Base-by-base conservation (phyloP, 2,329 filamentous ascomycete species). In the Pezicula radicicola region DNA sequence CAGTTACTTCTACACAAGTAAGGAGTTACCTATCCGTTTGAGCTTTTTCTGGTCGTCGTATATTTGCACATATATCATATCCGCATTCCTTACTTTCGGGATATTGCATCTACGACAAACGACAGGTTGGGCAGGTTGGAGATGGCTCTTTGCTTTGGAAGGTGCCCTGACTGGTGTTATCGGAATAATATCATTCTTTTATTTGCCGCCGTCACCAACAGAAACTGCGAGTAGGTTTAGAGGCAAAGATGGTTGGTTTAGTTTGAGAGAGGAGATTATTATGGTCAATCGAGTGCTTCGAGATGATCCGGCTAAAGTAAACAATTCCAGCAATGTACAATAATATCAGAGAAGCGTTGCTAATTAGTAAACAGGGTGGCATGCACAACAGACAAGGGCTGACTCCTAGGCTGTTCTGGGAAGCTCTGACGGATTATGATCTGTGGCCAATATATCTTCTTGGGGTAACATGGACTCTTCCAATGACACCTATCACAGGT, bases 1-100 rank as follows among this genome's bases (percentile, higher is more conserved):
- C 2, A 83, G 78, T 27, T 89, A 89, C 65, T 90, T 84, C 69
- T 90, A 89, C 68, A 89, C 80, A 10, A 79, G 81, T 2, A 77
- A 75, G 53, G 79, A 88, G 66, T 73, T 89, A 2, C 84, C 86
- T 0, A 75, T 80, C 36, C 76, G 87, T 0, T 70, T 89, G 21
- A 81, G 80, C 48, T 87, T 78, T 70, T 89, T 88, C 67, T 89
- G 85, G 87, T 78, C 61, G 1, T 73, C 80, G 1, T 83, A 81
- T 48, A 71, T 74, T 41, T 66, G 69, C 5, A 75, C 76, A 0
- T 69, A 76, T 37, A 79, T 83, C 36, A 67, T 78, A 3, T 75
- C 76, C 1, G 78, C 79, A 1, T 81, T 84, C 56, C 64, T 81
- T 12, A 79, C 80, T 4, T 81, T 76, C 49, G 80, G 80, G 8